Base-by-base conservation (phyloP, 2,329 filamentous ascomycete genomes). In the Cladophialophora exuberans region DNA sequence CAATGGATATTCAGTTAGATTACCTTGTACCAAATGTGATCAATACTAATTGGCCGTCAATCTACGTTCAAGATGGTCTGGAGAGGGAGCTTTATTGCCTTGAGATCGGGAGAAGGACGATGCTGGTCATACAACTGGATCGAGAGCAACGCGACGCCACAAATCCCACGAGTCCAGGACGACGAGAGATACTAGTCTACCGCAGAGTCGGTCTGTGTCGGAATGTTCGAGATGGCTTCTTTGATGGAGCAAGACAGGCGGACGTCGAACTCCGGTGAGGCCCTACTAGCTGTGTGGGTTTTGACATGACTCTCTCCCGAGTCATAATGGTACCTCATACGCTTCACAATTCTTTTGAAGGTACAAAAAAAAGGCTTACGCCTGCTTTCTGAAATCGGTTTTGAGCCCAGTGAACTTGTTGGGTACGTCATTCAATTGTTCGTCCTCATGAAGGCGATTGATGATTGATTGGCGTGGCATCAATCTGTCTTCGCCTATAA, bases 1-100 rank as follows among this genome's bases (percentile, higher is more conserved):
- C 31, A 5, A 48, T 48, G 13, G 45, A 38, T 17, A 31, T 18
- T 3, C 31, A 48, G 33, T n/a, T 48, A 20, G 45, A 48, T 11
- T 48, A 48, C 23, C 17, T 17, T 11, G 15, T 38, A 6, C n/a
- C 22, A 9, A 2, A 11, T n/a, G 9, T 6, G 20, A 13, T 5
- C 11, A 10, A 42, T 6, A 6, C 11, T 23, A n/a, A 4, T 23
- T n/a, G 20, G 13, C 6, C 1, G 2, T 20, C n/a, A 20, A 23
- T 22, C 6, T 11, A 42, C 20, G 38, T 42, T 7, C 20, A 20
- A n/a, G 10, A 10, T 3, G 38, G 38, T 9, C 4, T 25, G 38
- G 38, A 42, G 20, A n/a, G 38, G 20, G 38, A 42, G 5, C 10
- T 42, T 20, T 42, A 25, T 42, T 20, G 38, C 20, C 15, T 42